These are phyloP conservation scores for Zygosaccharomyces pseudorouxii DNA, from an alignment of 805 yeast species.

Conservation along the genomic window DNA sequence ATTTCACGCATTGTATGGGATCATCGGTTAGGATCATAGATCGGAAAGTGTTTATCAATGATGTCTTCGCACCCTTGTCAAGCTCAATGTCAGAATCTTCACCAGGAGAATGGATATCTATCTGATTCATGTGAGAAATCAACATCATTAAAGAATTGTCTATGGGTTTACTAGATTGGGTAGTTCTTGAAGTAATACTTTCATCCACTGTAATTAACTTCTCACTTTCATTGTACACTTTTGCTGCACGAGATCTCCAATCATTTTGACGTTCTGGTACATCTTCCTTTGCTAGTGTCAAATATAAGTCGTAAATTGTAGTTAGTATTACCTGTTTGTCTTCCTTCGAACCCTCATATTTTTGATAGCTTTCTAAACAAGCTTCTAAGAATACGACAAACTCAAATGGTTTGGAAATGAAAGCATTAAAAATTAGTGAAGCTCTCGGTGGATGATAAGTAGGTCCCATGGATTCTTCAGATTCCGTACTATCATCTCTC, in stretches of 20 bases:
- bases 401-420: slow-evolving; percentile 78
- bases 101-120: slow-evolving; percentile 36
- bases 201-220: slow-evolving; percentile 35
- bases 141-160: slow-evolving; percentile 35
- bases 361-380: slow-evolving; percentile 71
- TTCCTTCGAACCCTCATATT: slow-evolving; percentile 59
- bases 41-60: slow-evolving; percentile 45
- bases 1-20: slow-evolving; percentile 49
- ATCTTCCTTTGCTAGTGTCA: slow-evolving; percentile 49
- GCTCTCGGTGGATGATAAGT: slow-evolving; percentile 93
- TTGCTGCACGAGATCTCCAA: slow-evolving; percentile 67
- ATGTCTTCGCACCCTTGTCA: slow-evolving; percentile 34
- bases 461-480: slow-evolving; percentile 36
- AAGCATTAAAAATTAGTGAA: slow-evolving; percentile 76
- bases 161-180: slow-evolving; percentile 9
- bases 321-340: slow-evolving; percentile 72
- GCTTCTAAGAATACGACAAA: slow-evolving; percentile 93
- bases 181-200: slow-evolving; percentile 7
- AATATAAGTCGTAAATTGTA: slow-evolving; percentile 78
- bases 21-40: slow-evolving; percentile 57
- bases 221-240: slow-evolving; percentile 45
- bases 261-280: slow-evolving; percentile 35
- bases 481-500: slow-evolving; percentile 8
- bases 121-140: slow-evolving; percentile 40
- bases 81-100: slow-evolving; percentile 25